Evolutionary conservation across 257 asterid genomes (phyloP), one percentile per base, ranked within the genome.

Genomic region (Verbena officinalis): DNA sequence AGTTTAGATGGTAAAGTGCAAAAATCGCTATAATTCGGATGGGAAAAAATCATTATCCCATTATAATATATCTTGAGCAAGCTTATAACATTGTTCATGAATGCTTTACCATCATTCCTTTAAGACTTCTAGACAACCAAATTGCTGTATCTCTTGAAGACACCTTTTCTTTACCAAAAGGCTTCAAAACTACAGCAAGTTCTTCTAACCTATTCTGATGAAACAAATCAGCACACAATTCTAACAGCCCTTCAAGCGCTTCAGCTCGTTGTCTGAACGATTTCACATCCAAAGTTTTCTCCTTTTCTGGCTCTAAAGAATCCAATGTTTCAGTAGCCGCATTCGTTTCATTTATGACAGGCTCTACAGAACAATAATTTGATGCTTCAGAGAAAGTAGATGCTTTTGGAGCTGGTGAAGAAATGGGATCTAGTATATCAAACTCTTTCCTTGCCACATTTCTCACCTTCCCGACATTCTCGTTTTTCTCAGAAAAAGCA

Each of bases 71-170:
- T n/a, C n/a, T n/a, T n/a, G n/a, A n/a, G 33, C 33, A 27, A 27
- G 4, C 2, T 2, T 27, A 27, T 27, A 2, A 27, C 33, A 27
- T 27, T n/a, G n/a, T n/a, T n/a, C n/a, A n/a, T n/a, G n/a, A 27
- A 27, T 27, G 33, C 33, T 27, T 27, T 27, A 2, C 33, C 84
- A 94, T 84, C 95, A 94, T 88, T 57, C 97, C 96, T 82, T 90
- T 94, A 13, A 94, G 90, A 68, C 97, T 94, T 67, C 73, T 94
- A 0, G 99, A 97, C 59, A 94, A 73, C 99, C 97, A 94, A 66
- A 94, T 94, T 5, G 97, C 99, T 8, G 99, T 94, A 68, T 94
- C 99, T 68, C 99, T 90, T 0, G 99, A 97, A 10, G 99, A 93
- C 13, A 94, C 99, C 84, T 90, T 94, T 44, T 86, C 92, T 72